A percentile compares a stretch with the other conserved stretches of the same genome.
These are phyloP conservation scores for Trypanosomatidae sp. DNA, from an alignment of 208 protist species.

Conservation along the genomic window DNA sequence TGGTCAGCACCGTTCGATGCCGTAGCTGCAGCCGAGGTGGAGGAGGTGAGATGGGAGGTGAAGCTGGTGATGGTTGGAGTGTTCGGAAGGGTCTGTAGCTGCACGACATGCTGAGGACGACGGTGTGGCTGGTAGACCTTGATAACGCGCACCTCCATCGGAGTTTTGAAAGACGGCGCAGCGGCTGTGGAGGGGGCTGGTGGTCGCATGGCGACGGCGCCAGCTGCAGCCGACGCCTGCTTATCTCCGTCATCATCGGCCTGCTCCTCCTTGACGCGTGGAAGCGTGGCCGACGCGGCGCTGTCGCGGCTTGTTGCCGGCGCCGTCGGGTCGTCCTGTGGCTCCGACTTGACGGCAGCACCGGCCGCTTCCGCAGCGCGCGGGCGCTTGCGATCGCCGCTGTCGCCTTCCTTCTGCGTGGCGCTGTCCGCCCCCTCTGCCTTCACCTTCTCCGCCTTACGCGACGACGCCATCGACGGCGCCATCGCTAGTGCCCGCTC, in stretches of 20 bases:
- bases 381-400: conserved; percentile 24
- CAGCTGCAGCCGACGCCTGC: background rate
- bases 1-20: conserved; percentile 1
- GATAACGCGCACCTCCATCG: conserved; percentile 36
- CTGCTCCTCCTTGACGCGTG: conserved; percentile 25
- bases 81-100: conserved; percentile 68
- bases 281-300: conserved; percentile 11
- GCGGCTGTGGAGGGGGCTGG: background rate
- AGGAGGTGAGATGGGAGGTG: conserved; percentile 32
- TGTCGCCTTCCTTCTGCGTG: background rate
- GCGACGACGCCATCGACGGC: background rate
- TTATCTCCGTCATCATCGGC: conserved; percentile 1
- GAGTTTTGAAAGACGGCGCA: conserved; percentile 6
- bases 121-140: conserved; percentile 63
- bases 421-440: background rate
- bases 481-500: conserved; percentile 17
- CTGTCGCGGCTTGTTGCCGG: conserved; percentile 2
- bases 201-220: conserved; percentile 7
- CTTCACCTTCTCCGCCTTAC: conserved; percentile 1
- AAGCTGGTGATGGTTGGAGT: conserved; percentile 65
- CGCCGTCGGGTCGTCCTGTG: conserved; percentile 11
- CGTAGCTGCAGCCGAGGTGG: background rate
- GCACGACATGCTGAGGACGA: conserved; percentile 48
- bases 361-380: conserved; percentile 8
- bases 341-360: conserved; percentile 20